A percentile compares a stretch with the other conserved stretches of the same genome.
phyloP scores from a whole-genome alignment of 179 eudicot genomes.

The Heliamphora pulchella region DNA sequence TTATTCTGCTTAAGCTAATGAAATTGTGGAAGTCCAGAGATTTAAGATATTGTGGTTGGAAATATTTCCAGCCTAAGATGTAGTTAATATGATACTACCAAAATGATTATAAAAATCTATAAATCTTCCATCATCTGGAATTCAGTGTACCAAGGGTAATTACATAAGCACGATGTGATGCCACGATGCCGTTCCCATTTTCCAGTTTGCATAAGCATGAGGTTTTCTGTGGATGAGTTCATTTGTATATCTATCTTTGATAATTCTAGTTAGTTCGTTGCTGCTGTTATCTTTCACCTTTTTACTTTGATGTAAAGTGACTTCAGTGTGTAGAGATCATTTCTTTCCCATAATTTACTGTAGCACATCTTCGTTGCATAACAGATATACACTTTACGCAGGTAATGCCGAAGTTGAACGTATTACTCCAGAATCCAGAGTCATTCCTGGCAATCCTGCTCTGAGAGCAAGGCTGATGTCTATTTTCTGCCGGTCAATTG shows the following conservation, averaged over 20 bases:
- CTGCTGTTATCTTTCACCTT: background rate
- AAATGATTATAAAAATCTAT: background rate
- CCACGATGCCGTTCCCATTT: background rate
- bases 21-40: background rate
- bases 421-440: conserved; percentile 60
- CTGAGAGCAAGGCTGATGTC: conserved; percentile 69
- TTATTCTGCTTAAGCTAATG: background rate
- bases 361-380: background rate
- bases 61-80: too few relatives aligned
- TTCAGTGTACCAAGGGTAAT: background rate
- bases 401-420: conserved; percentile 67
- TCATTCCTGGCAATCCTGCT: conserved; percentile 66
- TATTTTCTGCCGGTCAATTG: conserved; percentile 74
- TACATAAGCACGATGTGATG: background rate
- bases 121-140: background rate
- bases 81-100: too few relatives aligned
- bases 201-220: background rate
- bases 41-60: background rate
- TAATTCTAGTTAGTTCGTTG: background rate
- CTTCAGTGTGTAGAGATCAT: background rate
- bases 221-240: conserved; percentile 12
- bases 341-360: background rate
- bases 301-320: background rate
- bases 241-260: background rate
- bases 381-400: conserved; percentile 20